Base-by-base conservation (phyloP, 768 basidiomycete species). In the Russula abietina region DNA sequence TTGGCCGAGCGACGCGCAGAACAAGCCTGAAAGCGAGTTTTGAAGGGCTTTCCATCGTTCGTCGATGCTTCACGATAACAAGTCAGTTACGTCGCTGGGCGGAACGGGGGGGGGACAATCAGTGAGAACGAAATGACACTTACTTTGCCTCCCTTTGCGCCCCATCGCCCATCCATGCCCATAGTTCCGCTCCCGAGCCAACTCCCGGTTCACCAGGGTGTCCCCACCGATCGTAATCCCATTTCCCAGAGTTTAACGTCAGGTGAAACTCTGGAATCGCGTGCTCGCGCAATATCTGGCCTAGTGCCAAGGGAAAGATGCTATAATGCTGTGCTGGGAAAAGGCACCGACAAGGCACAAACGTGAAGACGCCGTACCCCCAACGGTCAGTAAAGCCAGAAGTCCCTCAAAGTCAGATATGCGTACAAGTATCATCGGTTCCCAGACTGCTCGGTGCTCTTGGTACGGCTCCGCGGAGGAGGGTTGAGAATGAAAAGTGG, bases 1-100 rank as follows among this genome's bases (percentile, higher is more conserved):
- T 50, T 85, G 82, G 16, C 88, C 91, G 0, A 98, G 80, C 4
- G 93, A 93, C 11, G 96, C 93, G 69, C 97, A 98, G 75, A 99
- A 98, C 4, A 98, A 77, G 22, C 97, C 97, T 0, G 93, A 88
- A 2, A 98, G 80, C 8, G 92, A 88, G 69, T 96, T 95, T 26
- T 93, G 85, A 4, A 97, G 81, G 9, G 87, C 88, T 62, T 81
- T 80, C 94, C 95, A 98, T 30, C 89, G 83, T 51, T 81, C 78
- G 64, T 91, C 88, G 33, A 88, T 75, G 24, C 90, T 93, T 68
- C 32, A 17, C 22, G 16, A 24, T 41, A 2, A 11, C 60, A 54
- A 12, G 8, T 59, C 36, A 30, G 12, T 17, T 3, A 30, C 16
- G 38, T 39, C 30, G 53, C 9, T 12, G 10, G 33, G 30, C 2